Conservation (phyloP, 139 green algal species). For the Asterochloris sp. region DNA sequence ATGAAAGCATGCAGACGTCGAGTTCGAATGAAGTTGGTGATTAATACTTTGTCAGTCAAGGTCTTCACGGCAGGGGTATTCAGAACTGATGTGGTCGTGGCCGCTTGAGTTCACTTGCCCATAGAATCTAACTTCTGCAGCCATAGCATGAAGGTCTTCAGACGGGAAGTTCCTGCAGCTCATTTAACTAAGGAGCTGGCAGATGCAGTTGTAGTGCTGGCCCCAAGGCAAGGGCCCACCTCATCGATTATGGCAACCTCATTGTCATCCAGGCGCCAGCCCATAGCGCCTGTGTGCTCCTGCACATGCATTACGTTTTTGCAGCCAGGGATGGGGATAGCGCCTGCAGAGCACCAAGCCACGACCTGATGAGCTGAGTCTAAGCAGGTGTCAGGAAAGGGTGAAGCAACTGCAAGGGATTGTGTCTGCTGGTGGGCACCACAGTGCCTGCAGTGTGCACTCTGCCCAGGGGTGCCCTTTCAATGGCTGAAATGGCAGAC, state of each 20-base stretch:
- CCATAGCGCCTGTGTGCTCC: constrained; percentile 25
- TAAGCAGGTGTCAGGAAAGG: not conserved
- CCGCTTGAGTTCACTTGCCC: too few relatives aligned
- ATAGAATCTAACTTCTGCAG: too few relatives aligned
- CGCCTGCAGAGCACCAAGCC: constrained; percentile 12
- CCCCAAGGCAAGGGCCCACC: not conserved
- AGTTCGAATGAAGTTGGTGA: too few relatives aligned
- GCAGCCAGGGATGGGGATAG: constrained; percentile 38
- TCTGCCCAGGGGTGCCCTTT: too few relatives aligned
- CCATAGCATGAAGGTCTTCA: not conserved
- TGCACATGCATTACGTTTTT: constrained; percentile 24
- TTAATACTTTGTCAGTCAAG: too few relatives aligned
- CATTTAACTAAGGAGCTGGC: not conserved
- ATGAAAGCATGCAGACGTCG: too few relatives aligned
- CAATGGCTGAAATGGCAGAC: too few relatives aligned
- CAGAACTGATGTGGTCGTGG: too few relatives aligned
- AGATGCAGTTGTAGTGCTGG: not conserved
- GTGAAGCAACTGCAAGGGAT: not conserved
- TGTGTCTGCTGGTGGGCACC: not conserved
- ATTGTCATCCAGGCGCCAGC: constrained; percentile 36
- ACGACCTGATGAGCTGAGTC: not conserved
- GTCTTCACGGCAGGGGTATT: too few relatives aligned
- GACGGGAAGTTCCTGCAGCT: not conserved
- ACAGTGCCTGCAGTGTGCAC: too few relatives aligned
- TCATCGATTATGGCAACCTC: constrained; percentile 42